Percentiles rank a stretch among this genome's conserved stretches.
These are phyloP conservation scores for Podochytrium sp. DNA, from an alignment of 192 early-diverging fungal species.

Conservation along the genomic window DNA sequence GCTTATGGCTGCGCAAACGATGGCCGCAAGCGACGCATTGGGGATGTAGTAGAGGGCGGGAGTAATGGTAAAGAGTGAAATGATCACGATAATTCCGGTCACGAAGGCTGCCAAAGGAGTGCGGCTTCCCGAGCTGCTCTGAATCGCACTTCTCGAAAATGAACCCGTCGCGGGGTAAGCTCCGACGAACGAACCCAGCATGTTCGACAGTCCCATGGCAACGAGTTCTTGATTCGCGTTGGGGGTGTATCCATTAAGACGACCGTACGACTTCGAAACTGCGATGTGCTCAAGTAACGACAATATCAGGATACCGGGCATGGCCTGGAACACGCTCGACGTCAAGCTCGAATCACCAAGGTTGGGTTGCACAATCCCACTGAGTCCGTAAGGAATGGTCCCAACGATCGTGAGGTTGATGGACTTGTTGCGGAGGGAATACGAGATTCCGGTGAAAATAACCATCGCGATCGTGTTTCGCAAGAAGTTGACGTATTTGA, in stretches of 20 bases:
- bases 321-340: constrained; percentile 42
- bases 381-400: constrained; percentile 74
- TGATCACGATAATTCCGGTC: constrained; percentile 76
- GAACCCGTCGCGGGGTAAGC: constrained; percentile 89
- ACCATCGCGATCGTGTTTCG: constrained; percentile 76
- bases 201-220: constrained; percentile 84
- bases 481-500: constrained; percentile 70
- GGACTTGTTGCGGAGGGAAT: constrained; percentile 38
- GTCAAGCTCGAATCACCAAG: constrained; percentile 44
- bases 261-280: constrained; percentile 84
- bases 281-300: constrained; percentile 89
- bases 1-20: constrained; percentile 83
- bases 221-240: constrained; percentile 87
- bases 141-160: constrained; percentile 90
- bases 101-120: constrained; percentile 81
- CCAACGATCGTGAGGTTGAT: constrained; percentile 64
- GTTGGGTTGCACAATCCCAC: constrained; percentile 18
- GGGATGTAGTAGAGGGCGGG: constrained; percentile 87
- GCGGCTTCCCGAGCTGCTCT: constrained; percentile 81
- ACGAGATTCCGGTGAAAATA: constrained; percentile 76
- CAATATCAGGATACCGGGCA: constrained; percentile 73
- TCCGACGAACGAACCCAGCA: constrained; percentile 83
- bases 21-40: constrained; percentile 74
- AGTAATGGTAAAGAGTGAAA: constrained; percentile 81
- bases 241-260: constrained; percentile 80